Base-by-base conservation (phyloP, 2,329 filamentous ascomycete genomes). In the Sporothrix variecibatus region DNA sequence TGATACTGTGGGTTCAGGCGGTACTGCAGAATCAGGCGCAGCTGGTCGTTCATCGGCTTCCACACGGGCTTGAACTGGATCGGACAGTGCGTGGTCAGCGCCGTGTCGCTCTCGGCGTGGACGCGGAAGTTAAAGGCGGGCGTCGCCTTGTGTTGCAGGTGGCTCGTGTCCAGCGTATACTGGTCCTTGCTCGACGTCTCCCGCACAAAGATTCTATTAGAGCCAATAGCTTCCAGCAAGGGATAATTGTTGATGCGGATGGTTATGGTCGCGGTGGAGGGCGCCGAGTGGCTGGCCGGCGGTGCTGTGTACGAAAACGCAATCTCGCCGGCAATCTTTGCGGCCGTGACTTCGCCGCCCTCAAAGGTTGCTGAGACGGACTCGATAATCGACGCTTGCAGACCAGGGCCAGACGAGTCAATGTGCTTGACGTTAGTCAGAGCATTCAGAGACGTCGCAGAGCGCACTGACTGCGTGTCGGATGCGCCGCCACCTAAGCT, bases 101-200 rank as follows among this genome's bases (percentile, higher is more conserved):
- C 76, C 1, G 82, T 76, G 5, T 82, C 78, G 23, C 89, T 86
- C 43, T 94, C 91, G 40, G 93, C 83, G 77, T 96, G 93, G 12
- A 98, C 86, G 79, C 95, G 93, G 82, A 98, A 99, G 75, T 96
- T 97, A 85, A 99, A 98, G 8, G 92, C 95, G 7, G 95, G 91
- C 0, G 92, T 88, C 1, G 93, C 91, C 78, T 91, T 90, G 78
- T 90, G 86, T 75, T 86, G 84, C 76, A 98, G 88, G 80, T 91
- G 90, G 17, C 90, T 86, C 7, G 96, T 84, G 76, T 95, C 89
- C 43, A 99, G 85, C 0, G 86, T 89, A 83, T 97, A 99, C 80
- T 95, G 92, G 74, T 97, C 95, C 3, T 92, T 88, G 0, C 86
- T 80, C 0, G 85, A 83, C 5, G 88, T 86, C 77, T 94, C 92